These are phyloP conservation scores for Salix arbutifolia DNA, from an alignment of 345 rosid genomes.

Conservation along the genomic window DNA sequence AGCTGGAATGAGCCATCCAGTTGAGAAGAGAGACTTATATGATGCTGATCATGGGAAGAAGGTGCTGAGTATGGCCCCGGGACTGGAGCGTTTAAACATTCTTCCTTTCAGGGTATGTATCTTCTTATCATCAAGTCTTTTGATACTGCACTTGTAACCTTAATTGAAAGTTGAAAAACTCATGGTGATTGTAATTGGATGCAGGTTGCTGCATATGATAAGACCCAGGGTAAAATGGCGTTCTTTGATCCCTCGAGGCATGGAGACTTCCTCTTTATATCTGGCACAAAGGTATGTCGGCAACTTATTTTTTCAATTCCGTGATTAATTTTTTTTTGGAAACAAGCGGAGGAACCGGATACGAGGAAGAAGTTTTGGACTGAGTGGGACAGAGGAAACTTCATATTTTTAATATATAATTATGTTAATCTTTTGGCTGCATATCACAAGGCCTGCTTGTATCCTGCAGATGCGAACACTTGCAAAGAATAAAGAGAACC, in stretches of 20 bases:
- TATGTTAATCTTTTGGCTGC: neutral
- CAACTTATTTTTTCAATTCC: neutral
- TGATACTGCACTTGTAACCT: neutral
- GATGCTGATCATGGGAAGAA: conserved; percentile 99
- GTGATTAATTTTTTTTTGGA: neutral
- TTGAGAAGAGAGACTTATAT: conserved; percentile 86
- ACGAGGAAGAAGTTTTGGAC: neutral
- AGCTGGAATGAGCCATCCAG: conserved; percentile 97
- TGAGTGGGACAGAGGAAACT: neutral
- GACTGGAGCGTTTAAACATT: conserved; percentile 88
- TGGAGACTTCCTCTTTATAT: conserved; percentile 88
- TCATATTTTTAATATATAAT: neutral
- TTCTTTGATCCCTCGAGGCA: conserved; percentile 92
- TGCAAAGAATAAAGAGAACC: conserved; percentile 88
- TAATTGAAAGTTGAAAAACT: neutral
- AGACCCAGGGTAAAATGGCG: conserved; percentile 95
- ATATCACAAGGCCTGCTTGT: conserved; percentile 9
- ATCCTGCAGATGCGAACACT: conserved; percentile 74
- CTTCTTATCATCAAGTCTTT: neutral
- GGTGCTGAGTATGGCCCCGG: conserved; percentile 95
- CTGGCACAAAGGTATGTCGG: conserved; percentile 80
- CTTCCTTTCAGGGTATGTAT: conserved; percentile 86
- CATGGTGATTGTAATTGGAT: neutral
- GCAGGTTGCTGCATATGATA: conserved; percentile 95
- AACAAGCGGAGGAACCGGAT: neutral